These are phyloP conservation scores for Thinopyrum elongatum DNA, from an alignment of 176 grass and related monocot genomes.

Conservation along the genomic window DNA sequence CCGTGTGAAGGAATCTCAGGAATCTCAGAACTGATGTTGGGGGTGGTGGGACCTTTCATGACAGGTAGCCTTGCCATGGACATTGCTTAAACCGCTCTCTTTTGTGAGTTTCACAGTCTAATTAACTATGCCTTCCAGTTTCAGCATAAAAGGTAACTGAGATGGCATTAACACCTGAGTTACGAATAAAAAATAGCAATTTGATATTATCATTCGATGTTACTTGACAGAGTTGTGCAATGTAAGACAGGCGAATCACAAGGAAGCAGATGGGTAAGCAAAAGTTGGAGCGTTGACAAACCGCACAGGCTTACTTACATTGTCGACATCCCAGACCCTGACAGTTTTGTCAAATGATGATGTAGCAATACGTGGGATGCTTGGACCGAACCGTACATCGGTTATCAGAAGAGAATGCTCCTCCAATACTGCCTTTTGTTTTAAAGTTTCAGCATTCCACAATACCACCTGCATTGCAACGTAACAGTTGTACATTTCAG, in stretches of 20 bases:
- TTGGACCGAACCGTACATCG: constrained; percentile 87
- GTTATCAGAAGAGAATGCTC: constrained; percentile 79
- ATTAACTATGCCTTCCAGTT: neutral
- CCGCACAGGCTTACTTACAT: constrained; percentile 60
- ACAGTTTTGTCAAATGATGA: constrained; percentile 98
- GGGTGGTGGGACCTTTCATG: neutral
- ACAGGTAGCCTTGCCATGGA: neutral
- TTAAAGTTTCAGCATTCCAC: constrained; percentile 77
- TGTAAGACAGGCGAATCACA: neutral
- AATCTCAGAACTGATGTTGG: neutral
- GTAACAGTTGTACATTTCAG: constrained; percentile 12
- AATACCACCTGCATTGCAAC: constrained; percentile 61
- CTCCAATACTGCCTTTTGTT: constrained; percentile 71
- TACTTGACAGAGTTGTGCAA: neutral
- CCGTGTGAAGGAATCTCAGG: neutral
- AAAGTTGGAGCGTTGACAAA: constrained; percentile 18
- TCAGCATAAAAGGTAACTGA: neutral
- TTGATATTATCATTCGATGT: neutral
- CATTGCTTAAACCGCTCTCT: neutral
- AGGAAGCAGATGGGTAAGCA: neutral
- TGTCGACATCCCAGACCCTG: constrained; percentile 82
- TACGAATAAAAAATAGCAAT: constrained; percentile 7
- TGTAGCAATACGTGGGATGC: constrained; percentile 61
- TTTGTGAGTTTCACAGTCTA: constrained; percentile 5
- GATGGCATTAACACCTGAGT: neutral